Percentiles rank a stretch among this genome's conserved stretches.
Conservation (phyloP, 2,329 filamentous ascomycete species). For the Cladosporium sp. region DNA sequence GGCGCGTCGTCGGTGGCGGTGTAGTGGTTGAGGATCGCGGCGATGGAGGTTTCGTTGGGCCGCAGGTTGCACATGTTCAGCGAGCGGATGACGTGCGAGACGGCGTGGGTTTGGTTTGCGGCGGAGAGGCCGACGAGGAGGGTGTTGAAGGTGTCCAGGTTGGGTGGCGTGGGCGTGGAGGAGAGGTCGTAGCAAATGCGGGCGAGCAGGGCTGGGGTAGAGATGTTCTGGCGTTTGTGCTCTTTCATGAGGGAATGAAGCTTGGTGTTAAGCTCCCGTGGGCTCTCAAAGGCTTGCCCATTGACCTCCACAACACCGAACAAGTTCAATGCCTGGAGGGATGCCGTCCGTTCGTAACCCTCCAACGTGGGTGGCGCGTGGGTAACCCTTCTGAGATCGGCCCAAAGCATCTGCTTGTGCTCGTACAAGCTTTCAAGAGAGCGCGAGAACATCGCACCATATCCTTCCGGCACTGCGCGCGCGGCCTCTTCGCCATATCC, state of each 20-base stretch:
- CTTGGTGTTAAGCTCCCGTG: conserved; percentile 20
- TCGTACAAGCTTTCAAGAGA: background rate
- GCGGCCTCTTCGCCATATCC: conserved; percentile 16
- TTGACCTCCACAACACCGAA: background rate
- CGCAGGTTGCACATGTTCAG: conserved; percentile 33
- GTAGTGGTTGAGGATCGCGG: conserved; percentile 37
- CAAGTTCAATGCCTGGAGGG: background rate
- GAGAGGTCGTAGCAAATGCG: conserved; percentile 60
- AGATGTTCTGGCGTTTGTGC: conserved; percentile 15
- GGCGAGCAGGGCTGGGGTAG: conserved; percentile 21
- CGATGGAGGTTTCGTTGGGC: conserved; percentile 41
- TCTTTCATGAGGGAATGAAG: conserved; percentile 21
- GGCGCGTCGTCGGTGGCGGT: conserved; percentile 25
- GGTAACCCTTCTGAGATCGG: conserved; percentile 1
- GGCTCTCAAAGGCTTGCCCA: conserved; percentile 10
- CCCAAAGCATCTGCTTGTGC: conserved; percentile 2
- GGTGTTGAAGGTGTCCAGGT: conserved; percentile 64
- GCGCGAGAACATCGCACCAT: conserved; percentile 15
- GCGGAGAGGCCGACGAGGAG: conserved; percentile 60
- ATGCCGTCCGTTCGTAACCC: conserved; percentile 3
- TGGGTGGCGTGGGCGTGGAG: conserved; percentile 52
- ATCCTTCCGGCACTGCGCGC: conserved; percentile 20
- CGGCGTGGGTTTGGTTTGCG: conserved; percentile 23
- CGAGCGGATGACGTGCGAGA: conserved; percentile 23
- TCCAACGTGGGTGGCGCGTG: conserved; percentile 1